Conservation (phyloP, 2,329 filamentous ascomycete genomes). For the Lachnellula hyalina region DNA sequence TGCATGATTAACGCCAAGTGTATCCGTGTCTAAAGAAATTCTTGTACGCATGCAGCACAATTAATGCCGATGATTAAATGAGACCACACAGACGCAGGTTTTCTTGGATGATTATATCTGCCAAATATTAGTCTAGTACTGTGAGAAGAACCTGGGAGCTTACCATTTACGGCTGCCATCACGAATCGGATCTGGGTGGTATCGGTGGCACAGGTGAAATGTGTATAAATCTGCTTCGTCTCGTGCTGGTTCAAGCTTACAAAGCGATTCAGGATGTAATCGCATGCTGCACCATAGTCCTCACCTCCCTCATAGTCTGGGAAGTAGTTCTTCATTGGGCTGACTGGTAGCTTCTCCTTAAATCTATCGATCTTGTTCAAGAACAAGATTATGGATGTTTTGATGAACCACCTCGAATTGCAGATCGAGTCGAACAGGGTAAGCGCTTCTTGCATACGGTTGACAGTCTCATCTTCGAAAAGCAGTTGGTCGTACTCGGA, state of each 20-base stretch:
- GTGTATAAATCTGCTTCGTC: slow-evolving; percentile 99
- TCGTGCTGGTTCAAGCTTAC: slow-evolving; percentile 98
- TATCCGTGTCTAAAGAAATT: slow-evolving; percentile 23
- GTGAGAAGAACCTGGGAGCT: slow-evolving; percentile 30
- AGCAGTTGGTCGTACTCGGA: slow-evolving; percentile 96
- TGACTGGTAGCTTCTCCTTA: slow-evolving; percentile 77
- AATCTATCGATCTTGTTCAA: slow-evolving; percentile 89
- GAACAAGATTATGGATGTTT: slow-evolving; percentile 84
- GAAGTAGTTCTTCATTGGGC: slow-evolving; percentile 85
- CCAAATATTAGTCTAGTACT: slow-evolving; percentile 37
- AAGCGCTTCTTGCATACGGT: slow-evolving; percentile 86
- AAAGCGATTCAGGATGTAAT: slow-evolving; percentile 98
- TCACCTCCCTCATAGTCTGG: slow-evolving; percentile 91
- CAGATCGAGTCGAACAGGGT: slow-evolving; percentile 84
- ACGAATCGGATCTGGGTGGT: slow-evolving; percentile 99
- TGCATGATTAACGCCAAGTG: slow-evolving; percentile 27
- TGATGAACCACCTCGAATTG: slow-evolving; percentile 86
- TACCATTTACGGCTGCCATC: slow-evolving; percentile 99
- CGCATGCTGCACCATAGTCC: slow-evolving; percentile 91
- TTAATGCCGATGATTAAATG: slow-evolving; percentile 54
- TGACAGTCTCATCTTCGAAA: slow-evolving; percentile 94
- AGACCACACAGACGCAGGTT: slow-evolving; percentile 95
- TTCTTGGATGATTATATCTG: slow-evolving; percentile 99
- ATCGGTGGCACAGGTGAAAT: slow-evolving; percentile 98
- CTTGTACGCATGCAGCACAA: slow-evolving; percentile 11